Percentiles rank a stretch among this genome's conserved stretches.
phyloP scores from a whole-genome alignment of 1,139 yeast genomes.

The Suhomyces taliae region DNA sequence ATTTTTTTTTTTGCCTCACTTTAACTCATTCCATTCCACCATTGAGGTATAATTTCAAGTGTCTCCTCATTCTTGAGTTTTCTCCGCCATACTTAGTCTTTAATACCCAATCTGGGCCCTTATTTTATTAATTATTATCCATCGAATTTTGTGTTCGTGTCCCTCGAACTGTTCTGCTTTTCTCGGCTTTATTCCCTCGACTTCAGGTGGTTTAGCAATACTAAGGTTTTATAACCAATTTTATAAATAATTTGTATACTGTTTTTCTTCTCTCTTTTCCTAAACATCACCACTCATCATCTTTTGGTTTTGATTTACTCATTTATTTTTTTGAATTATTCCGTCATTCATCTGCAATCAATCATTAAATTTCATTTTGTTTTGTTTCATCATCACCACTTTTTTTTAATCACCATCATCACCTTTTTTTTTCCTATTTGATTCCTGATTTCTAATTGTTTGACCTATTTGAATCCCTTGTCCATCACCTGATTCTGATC shows the following conservation, averaged over 20 bases:
- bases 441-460: too few species aligned
- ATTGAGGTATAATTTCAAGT: not conserved
- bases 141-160: not conserved
- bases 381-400: not conserved
- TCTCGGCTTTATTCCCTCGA: not conserved
- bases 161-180: not conserved
- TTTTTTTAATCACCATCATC: not conserved
- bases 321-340: not conserved
- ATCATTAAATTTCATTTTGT: not conserved
- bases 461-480: too few species aligned
- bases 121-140: not conserved
- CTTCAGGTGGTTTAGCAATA: not conserved
- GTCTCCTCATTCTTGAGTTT: not conserved
- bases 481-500: too few species aligned
- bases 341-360: not conserved
- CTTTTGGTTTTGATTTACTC: too few species aligned
- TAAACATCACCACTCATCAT: not conserved
- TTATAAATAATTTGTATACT: not conserved
- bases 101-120: not conserved
- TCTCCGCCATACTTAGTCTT: not conserved
- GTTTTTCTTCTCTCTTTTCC: not conserved
- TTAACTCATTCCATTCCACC: not conserved
- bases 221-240: not conserved
- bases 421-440: not conserved
- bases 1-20: too few species aligned